phyloP scores from a whole-genome alignment of 306 rosid genomes.

The Cucumis cinereus region DNA sequence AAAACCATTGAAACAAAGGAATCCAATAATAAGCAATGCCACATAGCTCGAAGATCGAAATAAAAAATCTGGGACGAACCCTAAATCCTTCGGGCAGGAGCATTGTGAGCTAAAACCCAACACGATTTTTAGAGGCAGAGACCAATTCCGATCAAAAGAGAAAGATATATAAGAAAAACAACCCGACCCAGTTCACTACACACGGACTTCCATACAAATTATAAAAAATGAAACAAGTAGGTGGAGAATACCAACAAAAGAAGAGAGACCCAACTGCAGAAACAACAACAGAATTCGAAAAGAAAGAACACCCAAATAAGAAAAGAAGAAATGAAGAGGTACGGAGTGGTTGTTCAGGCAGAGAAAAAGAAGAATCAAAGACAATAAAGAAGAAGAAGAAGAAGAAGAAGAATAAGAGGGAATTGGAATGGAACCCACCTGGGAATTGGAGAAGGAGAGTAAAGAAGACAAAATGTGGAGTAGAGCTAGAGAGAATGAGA shows the following conservation, averaged over 20 bases:
- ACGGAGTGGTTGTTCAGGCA: neutral
- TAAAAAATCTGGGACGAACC: neutral
- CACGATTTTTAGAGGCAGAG: neutral
- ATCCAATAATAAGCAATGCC: neutral
- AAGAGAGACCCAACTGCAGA: neutral
- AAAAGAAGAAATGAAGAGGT: neutral
- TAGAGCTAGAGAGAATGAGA: neutral
- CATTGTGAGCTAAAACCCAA: neutral
- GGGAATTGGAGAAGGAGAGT: neutral
- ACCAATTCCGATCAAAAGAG: neutral
- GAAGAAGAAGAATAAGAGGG: neutral
- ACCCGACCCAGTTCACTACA: neutral
- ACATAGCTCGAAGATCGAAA: constrained; percentile 2
- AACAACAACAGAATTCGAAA: neutral
- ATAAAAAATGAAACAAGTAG: neutral
- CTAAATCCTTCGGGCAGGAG: neutral
- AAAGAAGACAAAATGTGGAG: neutral
- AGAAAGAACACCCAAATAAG: neutral
- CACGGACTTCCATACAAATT: neutral
- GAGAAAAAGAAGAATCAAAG: neutral
- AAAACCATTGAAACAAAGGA: neutral
- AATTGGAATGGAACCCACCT: constrained; percentile 14
- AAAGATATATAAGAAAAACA: neutral
- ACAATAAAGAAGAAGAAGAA: neutral
- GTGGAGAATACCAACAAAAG: neutral